Evolutionary conservation across 2,329 filamentous ascomycete genomes (phyloP).

Genomic region (Venturia carpophila): DNA sequence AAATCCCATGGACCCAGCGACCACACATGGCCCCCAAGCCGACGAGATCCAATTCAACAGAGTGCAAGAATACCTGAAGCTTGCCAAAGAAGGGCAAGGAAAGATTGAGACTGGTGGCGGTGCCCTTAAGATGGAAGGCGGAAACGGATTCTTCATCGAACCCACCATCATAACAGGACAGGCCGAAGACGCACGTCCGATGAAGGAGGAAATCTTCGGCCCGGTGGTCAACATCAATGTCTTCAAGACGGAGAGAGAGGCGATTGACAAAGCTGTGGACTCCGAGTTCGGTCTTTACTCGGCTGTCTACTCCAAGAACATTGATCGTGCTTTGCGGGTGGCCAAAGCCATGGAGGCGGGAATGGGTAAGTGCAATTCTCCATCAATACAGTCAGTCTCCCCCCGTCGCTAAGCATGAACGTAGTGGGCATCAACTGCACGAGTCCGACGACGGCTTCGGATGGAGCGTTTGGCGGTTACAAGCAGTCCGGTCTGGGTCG

Average conservation of each 20-base stretch:
- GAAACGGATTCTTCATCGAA: slow-evolving; percentile 28
- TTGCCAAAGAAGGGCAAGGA: slow-evolving; percentile 21
- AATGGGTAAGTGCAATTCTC: slow-evolving; percentile 22
- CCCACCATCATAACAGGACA: slow-evolving; percentile 30
- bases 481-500: slow-evolving; percentile 29
- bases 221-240: slow-evolving; percentile 27
- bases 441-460: slow-evolving; percentile 4
- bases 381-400: slow-evolving; percentile 23
- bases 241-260: slow-evolving; percentile 31
- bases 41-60: slow-evolving; percentile 45
- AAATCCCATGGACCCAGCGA: slow-evolving; percentile 24
- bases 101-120: slow-evolving; percentile 31
- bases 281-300: slow-evolving; percentile 25
- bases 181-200: slow-evolving; percentile 25
- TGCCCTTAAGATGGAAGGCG: slow-evolving; percentile 23
- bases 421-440: slow-evolving; percentile 16
- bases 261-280: slow-evolving; percentile 28
- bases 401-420: background rate
- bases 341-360: slow-evolving; percentile 28
- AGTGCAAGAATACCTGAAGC: slow-evolving; percentile 40
- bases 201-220: slow-evolving; percentile 30
- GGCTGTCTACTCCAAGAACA: slow-evolving; percentile 23
- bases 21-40: slow-evolving; percentile 41
- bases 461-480: slow-evolving; percentile 28
- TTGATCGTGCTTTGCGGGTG: slow-evolving; percentile 28